These are phyloP conservation scores for Melanomma pulvis-pyrius DNA, from an alignment of 495 filamentous ascomycete species.

Conservation along the genomic window DNA sequence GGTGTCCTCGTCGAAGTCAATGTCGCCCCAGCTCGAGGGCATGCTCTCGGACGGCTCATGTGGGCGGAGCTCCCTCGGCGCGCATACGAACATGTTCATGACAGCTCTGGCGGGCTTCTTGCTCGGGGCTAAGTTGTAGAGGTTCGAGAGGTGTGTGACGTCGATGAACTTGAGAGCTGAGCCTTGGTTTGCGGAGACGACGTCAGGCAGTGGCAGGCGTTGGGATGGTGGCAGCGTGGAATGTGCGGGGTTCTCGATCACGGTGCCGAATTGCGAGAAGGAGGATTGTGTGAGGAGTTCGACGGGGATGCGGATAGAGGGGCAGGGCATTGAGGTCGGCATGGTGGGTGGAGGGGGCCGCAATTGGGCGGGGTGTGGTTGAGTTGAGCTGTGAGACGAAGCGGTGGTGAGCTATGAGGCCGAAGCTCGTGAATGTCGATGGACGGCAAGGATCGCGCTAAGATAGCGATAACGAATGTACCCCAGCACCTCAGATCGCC, in stretches of 20 bases:
- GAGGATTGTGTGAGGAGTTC: slow-evolving; percentile 63
- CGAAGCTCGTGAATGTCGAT: slow-evolving; percentile 16
- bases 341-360: slow-evolving; percentile 18
- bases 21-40: slow-evolving; percentile 40
- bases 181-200: slow-evolving; percentile 75
- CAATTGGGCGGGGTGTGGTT: neutral
- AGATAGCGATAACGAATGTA: slow-evolving; percentile 27
- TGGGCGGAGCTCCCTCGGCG: slow-evolving; percentile 60
- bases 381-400: neutral
- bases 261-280: slow-evolving; percentile 83
- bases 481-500: slow-evolving; percentile 3
- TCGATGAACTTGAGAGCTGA: slow-evolving; percentile 83
- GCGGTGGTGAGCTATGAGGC: neutral
- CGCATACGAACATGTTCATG: slow-evolving; percentile 86
- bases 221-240: slow-evolving; percentile 43
- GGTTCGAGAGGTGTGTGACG: slow-evolving; percentile 69
- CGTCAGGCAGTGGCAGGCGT: slow-evolving; percentile 29
- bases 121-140: slow-evolving; percentile 69
- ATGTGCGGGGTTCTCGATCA: slow-evolving; percentile 69
- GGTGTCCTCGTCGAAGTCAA: slow-evolving; percentile 34
- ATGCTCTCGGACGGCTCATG: slow-evolving; percentile 36
- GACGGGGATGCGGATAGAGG: slow-evolving; percentile 38
- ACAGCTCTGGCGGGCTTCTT: slow-evolving; percentile 59
- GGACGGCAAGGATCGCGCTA: slow-evolving; percentile 12
- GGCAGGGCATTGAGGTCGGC: slow-evolving; percentile 34